A percentile compares a stretch with the other conserved stretches of the same genome.
These are phyloP conservation scores for Metarhizium robertsii DNA, from an alignment of 2,329 filamentous ascomycete species.

Conservation along the genomic window DNA sequence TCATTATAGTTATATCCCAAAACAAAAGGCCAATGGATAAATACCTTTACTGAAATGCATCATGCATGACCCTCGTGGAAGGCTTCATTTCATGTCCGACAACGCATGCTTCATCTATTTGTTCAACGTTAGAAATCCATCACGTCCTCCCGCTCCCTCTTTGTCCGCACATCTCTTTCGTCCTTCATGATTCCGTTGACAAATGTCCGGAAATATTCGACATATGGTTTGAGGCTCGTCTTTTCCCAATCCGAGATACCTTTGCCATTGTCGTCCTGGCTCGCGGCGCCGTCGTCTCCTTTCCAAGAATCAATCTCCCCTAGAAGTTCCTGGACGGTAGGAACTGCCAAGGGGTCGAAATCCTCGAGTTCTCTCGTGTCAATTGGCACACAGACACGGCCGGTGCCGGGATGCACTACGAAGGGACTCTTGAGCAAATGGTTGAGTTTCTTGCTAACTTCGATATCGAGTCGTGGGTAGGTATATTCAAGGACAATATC, in stretches of 20 bases:
- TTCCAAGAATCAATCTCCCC: conserved; percentile 81
- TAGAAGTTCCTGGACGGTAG: conserved; percentile 75
- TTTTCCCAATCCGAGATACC: conserved; percentile 83
- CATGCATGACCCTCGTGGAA: not conserved
- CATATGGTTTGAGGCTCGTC: conserved; percentile 86
- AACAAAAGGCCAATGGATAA: not conserved
- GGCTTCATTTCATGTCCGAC: not conserved
- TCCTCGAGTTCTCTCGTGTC: conserved; percentile 62
- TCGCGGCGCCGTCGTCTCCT: conserved; percentile 26
- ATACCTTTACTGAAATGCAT: not conserved
- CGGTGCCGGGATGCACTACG: conserved; percentile 90
- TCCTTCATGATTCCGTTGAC: conserved; percentile 73
- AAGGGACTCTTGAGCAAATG: conserved; percentile 97
- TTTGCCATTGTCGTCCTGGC: conserved; percentile 23
- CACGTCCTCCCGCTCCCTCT: conserved; percentile 42
- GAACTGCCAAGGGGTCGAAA: conserved; percentile 84
- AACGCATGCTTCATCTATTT: not conserved
- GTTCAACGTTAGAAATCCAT: conserved; percentile 39
- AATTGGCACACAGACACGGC: conserved; percentile 91
- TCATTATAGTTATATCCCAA: not conserved
- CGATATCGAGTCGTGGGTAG: conserved; percentile 91
- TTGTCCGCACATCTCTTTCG: conserved; percentile 46
- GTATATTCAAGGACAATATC: conserved; percentile 97
- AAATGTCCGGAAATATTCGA: conserved; percentile 81
- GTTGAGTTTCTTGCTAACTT: conserved; percentile 95